A percentile compares a stretch with the other conserved stretches of the same genome.
These are phyloP conservation scores for Coleophoma eucalyptorum DNA, from an alignment of 2,329 filamentous ascomycete species.

Conservation along the genomic window DNA sequence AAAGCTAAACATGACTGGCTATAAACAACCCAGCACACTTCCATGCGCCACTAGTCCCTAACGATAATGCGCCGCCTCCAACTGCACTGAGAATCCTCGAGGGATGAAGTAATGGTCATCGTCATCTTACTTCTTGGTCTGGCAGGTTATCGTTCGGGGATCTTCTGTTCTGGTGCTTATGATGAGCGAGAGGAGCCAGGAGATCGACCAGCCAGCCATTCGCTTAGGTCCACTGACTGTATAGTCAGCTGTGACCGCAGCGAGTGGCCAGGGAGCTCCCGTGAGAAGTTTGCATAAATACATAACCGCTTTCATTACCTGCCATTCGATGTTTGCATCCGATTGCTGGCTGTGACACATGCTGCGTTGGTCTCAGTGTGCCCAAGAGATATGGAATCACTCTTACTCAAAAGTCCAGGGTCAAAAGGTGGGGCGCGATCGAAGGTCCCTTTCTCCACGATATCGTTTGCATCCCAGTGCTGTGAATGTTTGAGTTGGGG, in stretches of 20 bases:
- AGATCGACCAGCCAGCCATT: neutral
- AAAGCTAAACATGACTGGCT: neutral
- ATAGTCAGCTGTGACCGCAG: neutral
- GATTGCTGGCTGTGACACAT: constrained; percentile 16
- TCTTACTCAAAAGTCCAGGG: neutral
- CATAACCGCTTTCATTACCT: constrained; percentile 7
- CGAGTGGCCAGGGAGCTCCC: neutral
- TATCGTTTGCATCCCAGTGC: neutral
- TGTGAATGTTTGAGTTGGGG: neutral
- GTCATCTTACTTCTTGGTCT: too few species aligned
- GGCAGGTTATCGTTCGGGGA: too few species aligned
- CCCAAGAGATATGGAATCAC: neutral
- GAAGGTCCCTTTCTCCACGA: neutral
- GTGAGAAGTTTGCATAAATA: neutral
- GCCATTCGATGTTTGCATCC: constrained; percentile 10
- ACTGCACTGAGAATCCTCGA: too few species aligned
- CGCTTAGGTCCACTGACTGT: neutral
- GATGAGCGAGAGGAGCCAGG: too few species aligned
- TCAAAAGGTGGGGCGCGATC: neutral
- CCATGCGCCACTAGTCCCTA: neutral
- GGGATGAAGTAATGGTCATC: too few species aligned
- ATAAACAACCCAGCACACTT: neutral
- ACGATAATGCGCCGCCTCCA: neutral
- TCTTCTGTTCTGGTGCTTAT: too few species aligned
- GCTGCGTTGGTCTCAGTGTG: neutral